Conservation (phyloP, 768 basidiomycete species). For the Boletus vinaceobasis region DNA sequence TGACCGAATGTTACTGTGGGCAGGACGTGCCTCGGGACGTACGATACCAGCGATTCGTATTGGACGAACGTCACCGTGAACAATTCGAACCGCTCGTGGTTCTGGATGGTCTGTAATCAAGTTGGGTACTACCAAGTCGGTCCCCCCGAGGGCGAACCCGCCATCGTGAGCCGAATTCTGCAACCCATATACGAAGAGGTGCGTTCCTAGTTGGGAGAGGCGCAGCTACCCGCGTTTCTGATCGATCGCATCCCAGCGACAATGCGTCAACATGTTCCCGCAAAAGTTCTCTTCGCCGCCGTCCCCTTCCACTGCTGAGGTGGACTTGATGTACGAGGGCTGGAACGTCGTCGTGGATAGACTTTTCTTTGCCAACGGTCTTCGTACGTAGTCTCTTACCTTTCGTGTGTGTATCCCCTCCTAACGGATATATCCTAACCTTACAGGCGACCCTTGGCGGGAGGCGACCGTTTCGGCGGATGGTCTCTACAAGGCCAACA, state of each 20-base stretch:
- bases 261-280: slow-evolving; percentile 68
- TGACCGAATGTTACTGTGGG: slow-evolving; percentile 32
- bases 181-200: slow-evolving; percentile 31
- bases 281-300: slow-evolving; percentile 50
- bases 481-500: slow-evolving; percentile 43
- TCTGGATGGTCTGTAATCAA: slow-evolving; percentile 73
- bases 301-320: slow-evolving; percentile 38
- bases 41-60: slow-evolving; percentile 35
- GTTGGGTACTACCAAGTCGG: slow-evolving; percentile 50
- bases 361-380: slow-evolving; percentile 69
- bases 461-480: slow-evolving; percentile 65
- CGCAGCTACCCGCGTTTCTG: not conserved
- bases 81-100: slow-evolving; percentile 61
- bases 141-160: slow-evolving; percentile 35
- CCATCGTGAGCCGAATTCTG: slow-evolving; percentile 33
- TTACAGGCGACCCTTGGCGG: slow-evolving; percentile 68
- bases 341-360: slow-evolving; percentile 58
- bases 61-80: slow-evolving; percentile 58
- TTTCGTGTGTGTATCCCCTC: not conserved
- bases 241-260: slow-evolving; percentile 42
- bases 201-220: not conserved
- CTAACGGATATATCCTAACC: not conserved
- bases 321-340: slow-evolving; percentile 53
- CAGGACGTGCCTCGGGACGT: slow-evolving; percentile 40
- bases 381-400: slow-evolving; percentile 41